Base-by-base conservation (phyloP, 768 basidiomycete species). In the Hysterangium stoloniferum region DNA sequence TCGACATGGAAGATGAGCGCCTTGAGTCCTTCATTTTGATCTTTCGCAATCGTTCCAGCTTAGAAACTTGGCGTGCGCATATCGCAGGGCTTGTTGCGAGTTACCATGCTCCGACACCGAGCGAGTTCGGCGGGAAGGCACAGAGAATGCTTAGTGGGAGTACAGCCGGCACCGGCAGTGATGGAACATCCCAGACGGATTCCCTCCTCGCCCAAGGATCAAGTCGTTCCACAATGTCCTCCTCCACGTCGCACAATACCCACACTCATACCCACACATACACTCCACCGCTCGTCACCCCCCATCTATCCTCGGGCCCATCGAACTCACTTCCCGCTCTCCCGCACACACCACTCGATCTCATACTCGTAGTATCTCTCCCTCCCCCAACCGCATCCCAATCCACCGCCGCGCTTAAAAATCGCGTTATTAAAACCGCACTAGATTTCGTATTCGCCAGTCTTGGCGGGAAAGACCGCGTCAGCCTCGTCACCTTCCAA, bases 1-100 rank as follows among this genome's bases (percentile, higher is more conserved):
- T 99, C 61, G 86, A 91, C 59, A 97, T 99, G 93, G 90, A 93
- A 68, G 95, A 98, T 62, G 91, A 95, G 61, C 73, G 76, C 31
- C 71, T 96, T 49, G 94, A 96, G 54, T 88, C 86, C 45, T 98
- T 99, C 69, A 95, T 97, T 66, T 77, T 99, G 41, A 85, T 92
- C 59, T 99, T 96, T 77, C 86, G 84, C 61, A 90, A 98, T 48
- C 80, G 87, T 27, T 71, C 81, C n/a, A 85, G 85, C 2, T 75
- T 96, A 52, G 91, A 97, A 61, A 75, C 85, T 0, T 98, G 96
- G 96, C 83, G 76, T 62, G 76, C 73, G 45, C 86, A 85, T 52
- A 86, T 99, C 56, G 83, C 87, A 61, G 69, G 74, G 1, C 79
- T 97, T 4, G 82, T 98, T 35, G 73, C 73, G 48, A 68, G 76